A percentile compares a stretch with the other conserved stretches of the same genome.
These are phyloP conservation scores for Chlamydomonas applanata DNA, from an alignment of 139 green algal species.

Conservation along the genomic window DNA sequence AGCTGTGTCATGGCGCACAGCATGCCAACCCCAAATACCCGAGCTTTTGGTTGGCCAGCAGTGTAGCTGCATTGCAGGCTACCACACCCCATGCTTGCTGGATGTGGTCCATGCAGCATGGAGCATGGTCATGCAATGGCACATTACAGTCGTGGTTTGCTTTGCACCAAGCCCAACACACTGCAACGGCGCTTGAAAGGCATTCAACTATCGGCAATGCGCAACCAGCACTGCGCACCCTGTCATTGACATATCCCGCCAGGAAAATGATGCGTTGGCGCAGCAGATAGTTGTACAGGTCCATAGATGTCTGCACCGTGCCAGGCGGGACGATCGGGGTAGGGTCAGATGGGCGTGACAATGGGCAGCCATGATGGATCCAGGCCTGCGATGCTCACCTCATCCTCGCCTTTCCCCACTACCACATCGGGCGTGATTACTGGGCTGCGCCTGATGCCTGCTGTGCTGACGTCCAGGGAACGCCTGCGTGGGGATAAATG, in stretches of 20 bases:
- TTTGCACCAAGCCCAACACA: too few species aligned
- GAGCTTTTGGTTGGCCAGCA: too few species aligned
- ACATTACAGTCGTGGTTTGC: too few species aligned
- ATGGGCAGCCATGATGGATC: neutral
- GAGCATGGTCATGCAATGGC: too few species aligned
- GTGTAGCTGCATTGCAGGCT: neutral
- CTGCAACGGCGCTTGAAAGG: too few species aligned
- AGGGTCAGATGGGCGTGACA: neutral
- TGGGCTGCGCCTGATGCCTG: conserved; percentile 47
- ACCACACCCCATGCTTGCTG: neutral
- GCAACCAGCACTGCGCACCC: conserved; percentile 32
- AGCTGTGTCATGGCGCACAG: too few species aligned
- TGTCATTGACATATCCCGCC: conserved; percentile 78
- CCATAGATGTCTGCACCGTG: conserved; percentile 64
- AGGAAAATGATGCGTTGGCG: conserved; percentile 91
- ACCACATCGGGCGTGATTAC: conserved; percentile 57
- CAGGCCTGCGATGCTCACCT: conserved; percentile 31
- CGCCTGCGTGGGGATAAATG: neutral
- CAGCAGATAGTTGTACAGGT: conserved; percentile 84
- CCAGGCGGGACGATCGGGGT: neutral
- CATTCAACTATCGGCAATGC: neutral
- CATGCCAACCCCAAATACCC: too few species aligned
- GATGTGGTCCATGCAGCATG: too few species aligned
- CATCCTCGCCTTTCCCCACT: conserved; percentile 44
- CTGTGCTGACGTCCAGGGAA: conserved; percentile 30